Evolutionary conservation across 2,329 filamentous ascomycete genomes (phyloP), one percentile per base, ranked within the genome.

Genomic region (Colletotrichum lentis): DNA sequence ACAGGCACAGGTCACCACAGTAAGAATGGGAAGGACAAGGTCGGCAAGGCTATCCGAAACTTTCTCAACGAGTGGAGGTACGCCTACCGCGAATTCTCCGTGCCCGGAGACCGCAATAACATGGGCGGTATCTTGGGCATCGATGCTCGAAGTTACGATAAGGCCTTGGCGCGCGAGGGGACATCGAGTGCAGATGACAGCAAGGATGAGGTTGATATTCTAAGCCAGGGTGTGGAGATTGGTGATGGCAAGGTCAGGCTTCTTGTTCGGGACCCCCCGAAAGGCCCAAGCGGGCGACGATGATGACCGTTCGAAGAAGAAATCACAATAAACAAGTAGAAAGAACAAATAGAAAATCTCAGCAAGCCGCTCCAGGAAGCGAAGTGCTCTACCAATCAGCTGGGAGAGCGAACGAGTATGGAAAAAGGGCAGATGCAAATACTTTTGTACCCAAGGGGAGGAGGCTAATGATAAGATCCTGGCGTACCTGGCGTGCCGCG

Each of bases 11-110:
- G 95, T 3, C 94, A 98, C 76, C 96, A 99, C 80, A 97, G 93
- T 78, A 98, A 98, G 83, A 97, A 97, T 76, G 95, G 96, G 74
- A 98, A 98, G 79, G 96, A 99, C 80, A 99, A 99, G 81, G 93
- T 99, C 43, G 95, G 95, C 76, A 97, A 97, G 80, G 94, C 94
- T 1, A 90, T 98, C 70, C 90, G 96, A 62, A 89, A 87, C 72
- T 98, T 96, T 81, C 83, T 99, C 63, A 96, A 95, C 76, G 95
- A 98, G 77, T 97, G 94, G 94, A 89, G 93, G 70, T 99, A 97
- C 77, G 91, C 93, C 0, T 99, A 95, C 80, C 91, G 95, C 62
- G 96, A 99, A 80, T 99, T 99, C 79, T 96, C 92, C 44, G 94
- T 97, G 11, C 94, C 94, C 2, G 95, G 95, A n/a, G 96, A 98